phyloP scores from a whole-genome alignment of 768 basidiomycete species.

The Mycena venus region DNA sequence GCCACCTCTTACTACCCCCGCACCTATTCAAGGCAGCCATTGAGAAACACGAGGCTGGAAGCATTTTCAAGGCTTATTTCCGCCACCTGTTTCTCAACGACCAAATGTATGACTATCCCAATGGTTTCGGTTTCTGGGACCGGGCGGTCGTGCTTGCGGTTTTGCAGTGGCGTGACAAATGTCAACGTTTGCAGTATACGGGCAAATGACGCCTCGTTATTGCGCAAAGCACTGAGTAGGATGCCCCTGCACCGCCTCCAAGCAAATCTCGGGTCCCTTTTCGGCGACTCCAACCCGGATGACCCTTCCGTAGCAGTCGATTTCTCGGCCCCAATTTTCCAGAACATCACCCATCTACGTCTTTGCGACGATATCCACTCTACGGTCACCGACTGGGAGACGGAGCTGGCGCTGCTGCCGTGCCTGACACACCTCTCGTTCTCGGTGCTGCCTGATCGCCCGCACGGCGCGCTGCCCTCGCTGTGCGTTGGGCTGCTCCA shows the following conservation, averaged over 20 bases:
- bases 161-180: not conserved
- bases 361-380: not conserved
- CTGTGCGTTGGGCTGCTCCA: not conserved
- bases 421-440: not conserved
- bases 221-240: not conserved
- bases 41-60: too few relatives aligned
- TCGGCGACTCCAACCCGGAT: not conserved
- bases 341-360: not conserved
- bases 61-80: too few relatives aligned
- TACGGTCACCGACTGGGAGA: not conserved
- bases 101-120: not conserved
- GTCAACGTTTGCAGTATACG: not conserved
- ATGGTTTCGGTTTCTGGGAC: not conserved
- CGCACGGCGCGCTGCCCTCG: not conserved
- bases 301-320: not conserved
- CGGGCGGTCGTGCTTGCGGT: not conserved
- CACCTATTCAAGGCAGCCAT: too few relatives aligned
- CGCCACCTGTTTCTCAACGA: not conserved
- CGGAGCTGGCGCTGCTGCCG: not conserved
- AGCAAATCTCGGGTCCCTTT: not conserved
- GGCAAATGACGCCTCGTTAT: not conserved
- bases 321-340: not conserved
- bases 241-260: not conserved
- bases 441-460: too few relatives aligned
- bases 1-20: too few relatives aligned